These are phyloP conservation scores for Podospora tetraspora DNA, from an alignment of 495 filamentous ascomycete species.

Conservation along the genomic window DNA sequence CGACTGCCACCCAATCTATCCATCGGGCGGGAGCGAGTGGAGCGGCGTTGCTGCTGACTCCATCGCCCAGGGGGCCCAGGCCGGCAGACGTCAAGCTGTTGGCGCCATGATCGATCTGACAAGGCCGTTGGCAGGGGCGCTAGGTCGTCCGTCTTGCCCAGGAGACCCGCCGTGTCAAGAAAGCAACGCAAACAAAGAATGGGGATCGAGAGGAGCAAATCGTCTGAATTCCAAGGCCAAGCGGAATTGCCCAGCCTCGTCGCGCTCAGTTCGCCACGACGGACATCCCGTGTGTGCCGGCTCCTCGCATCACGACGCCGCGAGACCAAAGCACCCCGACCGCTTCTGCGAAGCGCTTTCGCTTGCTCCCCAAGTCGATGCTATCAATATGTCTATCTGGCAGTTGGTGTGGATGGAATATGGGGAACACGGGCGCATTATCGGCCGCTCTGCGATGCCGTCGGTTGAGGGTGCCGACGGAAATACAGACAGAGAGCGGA, in stretches of 20 bases:
- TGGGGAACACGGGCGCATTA: conserved; percentile 8
- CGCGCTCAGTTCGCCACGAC: not conserved
- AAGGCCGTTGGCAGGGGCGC: not conserved
- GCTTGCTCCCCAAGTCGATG: not conserved
- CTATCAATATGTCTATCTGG: not conserved
- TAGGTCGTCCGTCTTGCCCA: not conserved
- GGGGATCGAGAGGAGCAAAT: not conserved
- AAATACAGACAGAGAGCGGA: conserved; percentile 9
- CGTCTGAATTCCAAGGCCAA: not conserved
- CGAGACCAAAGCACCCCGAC: conserved; percentile 2
- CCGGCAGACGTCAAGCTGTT: conserved; percentile 13
- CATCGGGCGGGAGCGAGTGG: conserved; percentile 5
- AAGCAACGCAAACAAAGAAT: conserved; percentile 5
- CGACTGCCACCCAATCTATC: conserved; percentile 23
- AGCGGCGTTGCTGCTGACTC: not conserved
- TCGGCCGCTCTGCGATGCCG: conserved; percentile 11
- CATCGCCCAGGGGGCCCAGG: conserved; percentile 4
- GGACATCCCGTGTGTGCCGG: conserved; percentile 14
- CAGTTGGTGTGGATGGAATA: conserved; percentile 1
- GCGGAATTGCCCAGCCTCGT: not conserved
- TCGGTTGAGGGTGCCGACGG: not conserved
- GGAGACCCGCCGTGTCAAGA: not conserved
- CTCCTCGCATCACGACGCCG: conserved; percentile 17
- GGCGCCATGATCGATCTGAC: conserved; percentile 4
- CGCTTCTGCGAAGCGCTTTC: conserved; percentile 4